Conservation (phyloP, 345 rosid genomes). For the Conringia planisiliqua region DNA sequence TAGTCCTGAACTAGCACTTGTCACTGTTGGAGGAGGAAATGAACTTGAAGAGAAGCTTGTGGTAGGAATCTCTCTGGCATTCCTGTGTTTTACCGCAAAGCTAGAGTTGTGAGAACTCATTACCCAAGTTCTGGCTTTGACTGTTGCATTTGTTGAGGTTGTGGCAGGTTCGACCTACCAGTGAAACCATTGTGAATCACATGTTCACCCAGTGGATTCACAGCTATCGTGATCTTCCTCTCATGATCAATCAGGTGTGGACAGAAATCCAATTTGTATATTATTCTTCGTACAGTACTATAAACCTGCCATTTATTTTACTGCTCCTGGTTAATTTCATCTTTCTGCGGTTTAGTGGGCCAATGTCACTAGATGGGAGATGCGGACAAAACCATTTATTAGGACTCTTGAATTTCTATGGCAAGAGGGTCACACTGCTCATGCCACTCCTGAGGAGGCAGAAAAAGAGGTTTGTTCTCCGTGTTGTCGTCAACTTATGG, state of each 20-base stretch:
- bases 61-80: conserved; percentile 41
- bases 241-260: conserved; percentile 84
- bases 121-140: conserved; percentile 70
- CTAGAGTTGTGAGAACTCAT: conserved; percentile 25
- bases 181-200: conserved; percentile 94
- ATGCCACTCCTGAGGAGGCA: conserved; percentile 84
- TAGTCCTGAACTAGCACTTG: conserved; percentile 88
- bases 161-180: conserved; percentile 97
- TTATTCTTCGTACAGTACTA: neutral
- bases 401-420: conserved; percentile 96
- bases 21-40: conserved; percentile 88
- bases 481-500: neutral
- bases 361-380: conserved; percentile 96
- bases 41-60: conserved; percentile 98
- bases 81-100: neutral
- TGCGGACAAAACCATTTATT: conserved; percentile 89
- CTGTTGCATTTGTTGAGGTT: conserved; percentile 70
- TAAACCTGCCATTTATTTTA: neutral
- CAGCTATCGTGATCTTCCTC: conserved; percentile 93
- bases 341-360: conserved; percentile 60
- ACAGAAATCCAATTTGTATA: neutral
- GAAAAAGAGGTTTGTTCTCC: conserved; percentile 68
- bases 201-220: conserved; percentile 98
- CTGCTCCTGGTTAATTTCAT: neutral
- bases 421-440: conserved; percentile 99